These are phyloP conservation scores for Aspergillus persii DNA, from an alignment of 2,329 filamentous ascomycete genomes.

Conservation along the genomic window DNA sequence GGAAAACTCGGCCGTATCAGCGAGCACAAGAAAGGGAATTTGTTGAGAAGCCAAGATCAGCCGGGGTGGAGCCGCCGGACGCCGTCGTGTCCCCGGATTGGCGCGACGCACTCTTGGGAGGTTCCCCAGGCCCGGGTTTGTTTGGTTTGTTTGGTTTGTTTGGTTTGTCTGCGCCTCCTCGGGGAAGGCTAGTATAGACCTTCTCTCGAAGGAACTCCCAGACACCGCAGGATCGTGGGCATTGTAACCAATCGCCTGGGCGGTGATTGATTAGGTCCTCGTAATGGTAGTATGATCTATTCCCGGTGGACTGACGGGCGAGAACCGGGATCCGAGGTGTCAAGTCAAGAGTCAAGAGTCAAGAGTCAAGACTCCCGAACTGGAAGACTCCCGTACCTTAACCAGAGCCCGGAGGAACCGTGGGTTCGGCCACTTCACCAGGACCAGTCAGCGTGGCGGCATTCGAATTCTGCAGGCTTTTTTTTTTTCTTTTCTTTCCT, in stretches of 20 bases:
- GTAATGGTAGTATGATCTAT: too few species aligned
- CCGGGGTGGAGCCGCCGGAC: neutral
- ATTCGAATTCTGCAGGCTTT: neutral
- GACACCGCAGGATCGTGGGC: too few species aligned
- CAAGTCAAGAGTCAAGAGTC: too few species aligned
- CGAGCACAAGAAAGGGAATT: neutral
- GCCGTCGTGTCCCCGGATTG: neutral
- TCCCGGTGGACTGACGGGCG: neutral
- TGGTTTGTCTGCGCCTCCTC: too few species aligned
- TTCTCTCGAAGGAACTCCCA: too few species aligned
- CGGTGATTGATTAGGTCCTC: too few species aligned
- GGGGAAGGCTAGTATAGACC: too few species aligned
- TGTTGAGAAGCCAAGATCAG: slow-evolving; percentile 10
- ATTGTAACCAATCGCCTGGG: too few species aligned
- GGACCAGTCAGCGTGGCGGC: neutral
- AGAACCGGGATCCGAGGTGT: neutral
- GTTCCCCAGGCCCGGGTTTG: neutral
- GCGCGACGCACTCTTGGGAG: neutral
- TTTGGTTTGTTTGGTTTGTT: neutral
- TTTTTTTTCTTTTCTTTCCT: too few species aligned
- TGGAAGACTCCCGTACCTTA: too few species aligned
- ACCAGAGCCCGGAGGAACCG: neutral
- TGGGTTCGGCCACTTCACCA: neutral
- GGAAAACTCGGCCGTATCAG: neutral
- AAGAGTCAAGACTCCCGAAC: too few species aligned